A percentile compares a stretch with the other conserved stretches of the same genome.
phyloP scores from a whole-genome alignment of 768 basidiomycete species.

The Russula ochroleuca region DNA sequence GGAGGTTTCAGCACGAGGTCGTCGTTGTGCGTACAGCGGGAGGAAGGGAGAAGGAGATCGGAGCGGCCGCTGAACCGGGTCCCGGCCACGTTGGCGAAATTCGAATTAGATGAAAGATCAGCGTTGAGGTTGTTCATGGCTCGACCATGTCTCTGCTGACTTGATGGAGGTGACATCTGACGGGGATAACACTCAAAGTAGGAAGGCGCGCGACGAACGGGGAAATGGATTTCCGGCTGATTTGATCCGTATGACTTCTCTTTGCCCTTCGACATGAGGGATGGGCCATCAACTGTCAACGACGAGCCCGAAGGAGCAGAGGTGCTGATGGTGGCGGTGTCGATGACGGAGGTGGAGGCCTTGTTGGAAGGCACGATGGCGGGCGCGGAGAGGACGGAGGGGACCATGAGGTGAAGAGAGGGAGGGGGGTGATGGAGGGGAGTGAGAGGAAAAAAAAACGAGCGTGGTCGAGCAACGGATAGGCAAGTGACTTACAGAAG shows the following conservation, averaged over 20 bases:
- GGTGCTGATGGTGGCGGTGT: not conserved
- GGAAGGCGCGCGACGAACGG: conserved; percentile 24
- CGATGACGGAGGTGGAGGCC: not conserved
- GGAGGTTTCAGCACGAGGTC: conserved; percentile 19
- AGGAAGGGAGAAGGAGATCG: conserved; percentile 10
- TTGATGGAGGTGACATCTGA: conserved; percentile 40
- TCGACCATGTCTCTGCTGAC: conserved; percentile 1
- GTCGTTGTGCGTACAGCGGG: conserved; percentile 6
- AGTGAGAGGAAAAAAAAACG: not conserved
- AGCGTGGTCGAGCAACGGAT: not conserved
- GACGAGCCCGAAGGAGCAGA: not conserved
- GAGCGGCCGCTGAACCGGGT: conserved; percentile 8
- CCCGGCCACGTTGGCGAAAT: conserved; percentile 14
- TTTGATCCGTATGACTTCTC: conserved; percentile 34
- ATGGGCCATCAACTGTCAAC: not conserved
- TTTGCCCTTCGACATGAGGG: conserved; percentile 27
- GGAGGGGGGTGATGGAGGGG: not conserved
- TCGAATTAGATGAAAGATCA: conserved; percentile 24
- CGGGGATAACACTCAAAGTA: conserved; percentile 43
- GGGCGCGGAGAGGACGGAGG: not conserved
- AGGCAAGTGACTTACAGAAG: not conserved
- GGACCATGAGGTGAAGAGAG: not conserved
- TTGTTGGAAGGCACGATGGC: not conserved
- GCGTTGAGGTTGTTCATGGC: conserved; percentile 8
- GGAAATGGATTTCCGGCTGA: conserved; percentile 19